These are phyloP conservation scores for Theileria equi DNA, from an alignment of 169 alveolate species.

Conservation along the genomic window DNA sequence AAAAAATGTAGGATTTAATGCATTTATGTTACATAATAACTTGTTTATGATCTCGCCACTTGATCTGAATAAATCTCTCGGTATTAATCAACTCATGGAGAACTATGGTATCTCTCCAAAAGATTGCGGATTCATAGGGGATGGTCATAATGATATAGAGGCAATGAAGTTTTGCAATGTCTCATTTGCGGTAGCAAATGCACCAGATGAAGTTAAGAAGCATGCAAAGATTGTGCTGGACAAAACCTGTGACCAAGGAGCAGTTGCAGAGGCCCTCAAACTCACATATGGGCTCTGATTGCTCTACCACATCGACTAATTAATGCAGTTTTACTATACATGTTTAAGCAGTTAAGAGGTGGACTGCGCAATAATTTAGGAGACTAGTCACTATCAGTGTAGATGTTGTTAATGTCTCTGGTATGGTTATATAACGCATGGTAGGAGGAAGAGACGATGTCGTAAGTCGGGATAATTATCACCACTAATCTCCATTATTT, in stretches of 20 bases:
- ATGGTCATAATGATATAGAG: constrained; percentile 47
- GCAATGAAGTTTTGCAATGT: constrained; percentile 8
- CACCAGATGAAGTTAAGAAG: constrained; percentile 23
- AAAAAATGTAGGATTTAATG: too few species aligned
- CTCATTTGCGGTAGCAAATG: constrained; percentile 56
- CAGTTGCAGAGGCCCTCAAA: constrained; percentile 32
- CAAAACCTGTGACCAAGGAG: constrained; percentile 38
- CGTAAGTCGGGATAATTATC: too few species aligned
- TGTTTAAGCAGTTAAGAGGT: too few species aligned
- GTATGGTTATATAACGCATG: too few species aligned
- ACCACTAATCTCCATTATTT: too few species aligned
- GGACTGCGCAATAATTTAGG: too few species aligned
- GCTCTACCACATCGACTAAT: too few species aligned
- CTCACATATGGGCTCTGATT: constrained; percentile 37
- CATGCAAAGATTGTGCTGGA: constrained; percentile 33
- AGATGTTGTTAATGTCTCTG: too few species aligned
- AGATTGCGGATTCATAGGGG: constrained; percentile 52
- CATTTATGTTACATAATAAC: too few species aligned
- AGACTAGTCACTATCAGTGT: too few species aligned
- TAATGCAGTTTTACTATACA: too few species aligned
- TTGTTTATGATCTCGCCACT: constrained; percentile 11
- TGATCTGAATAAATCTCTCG: constrained; percentile 30
- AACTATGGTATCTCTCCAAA: constrained; percentile 20
- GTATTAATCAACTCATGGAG: constrained; percentile 16
- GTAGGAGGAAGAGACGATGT: too few species aligned